Base-by-base conservation (phyloP, 192 early-diverging fungal genomes). In the Thamnidium elegans region DNA sequence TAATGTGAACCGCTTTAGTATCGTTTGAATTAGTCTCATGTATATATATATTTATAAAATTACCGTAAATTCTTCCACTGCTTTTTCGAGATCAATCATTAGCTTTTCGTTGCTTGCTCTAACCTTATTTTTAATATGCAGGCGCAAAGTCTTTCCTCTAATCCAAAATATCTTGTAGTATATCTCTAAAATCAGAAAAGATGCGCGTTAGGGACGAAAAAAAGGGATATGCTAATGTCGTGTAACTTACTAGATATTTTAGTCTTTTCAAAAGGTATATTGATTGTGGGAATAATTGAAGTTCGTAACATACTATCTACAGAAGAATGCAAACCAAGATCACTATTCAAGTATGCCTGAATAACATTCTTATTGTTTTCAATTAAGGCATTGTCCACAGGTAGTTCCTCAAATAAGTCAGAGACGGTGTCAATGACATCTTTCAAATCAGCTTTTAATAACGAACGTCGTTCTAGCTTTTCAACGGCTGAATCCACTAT, bases 101-200 rank as follows among this genome's bases (percentile, higher is more conserved):
- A 78, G 76, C 60, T 81, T 87, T 64, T 81, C 73, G 26, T 67
- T 65, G 50, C 78, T 78, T 11, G 69, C 58, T 54, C 80, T 83
- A 17, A 74, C 63, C 55, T 80, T 71, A 42, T 79, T 81, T 66
- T 79, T 79, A 44, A 77, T 74, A 32, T 82, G 78, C 0, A 80
- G 52, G 10, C 75, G 67, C 14, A 77, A 67, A 6, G 84, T 79
- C 46, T 81, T 81, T 6, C 83, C 88, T 62, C 81, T 73, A 15
- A 89, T 76, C 47, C 75, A 81, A 59, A 80, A 87, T 5, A 89
- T 78, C 15, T 77, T 73, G 31, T 71, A 74, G 56, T 84, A 86
- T 0, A 87, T 81, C 19, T 63, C 78, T 70, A 70, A 55, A 46
- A 51, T 21, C 2, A 14, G 26, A 56, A 31, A 13, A 26, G 4